Base-by-base conservation (phyloP, 345 rosid genomes). In the Murraya paniculata region DNA sequence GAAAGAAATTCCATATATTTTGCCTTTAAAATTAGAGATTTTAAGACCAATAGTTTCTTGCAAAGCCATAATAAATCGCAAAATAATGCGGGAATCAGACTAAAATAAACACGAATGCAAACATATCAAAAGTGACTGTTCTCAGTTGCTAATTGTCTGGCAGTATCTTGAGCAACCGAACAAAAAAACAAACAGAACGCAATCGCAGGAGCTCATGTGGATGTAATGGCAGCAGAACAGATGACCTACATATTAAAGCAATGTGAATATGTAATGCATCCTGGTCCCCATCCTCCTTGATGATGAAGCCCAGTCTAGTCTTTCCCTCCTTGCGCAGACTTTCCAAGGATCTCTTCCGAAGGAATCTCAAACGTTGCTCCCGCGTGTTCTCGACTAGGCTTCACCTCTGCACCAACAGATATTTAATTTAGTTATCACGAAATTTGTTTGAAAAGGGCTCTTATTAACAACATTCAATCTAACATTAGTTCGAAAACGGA, bases 301-400 rank as follows among this genome's bases (percentile, higher is more conserved):
- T 56, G 50, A 21, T 31, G 3, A 72, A 33, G 35, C 14, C 41
- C 71, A 30, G 50, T 31, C 50, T 38, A 55, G 35, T 27, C 45
- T 78, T 33, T 50, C 41, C 70, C 53, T 74, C 62, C 80, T 90
- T 79, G 85, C 21, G 73, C 83, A 25, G 90, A 81, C 81, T 87
- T 90, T 62, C 81, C 77, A 61, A 93, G 83, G 78, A 86, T 82
- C 64, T 89, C 94, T 59, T 95, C 98, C 7, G 96, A 85, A 45
- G 98, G 94, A 76, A 91, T 77, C 88, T 93, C 98, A 61, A 95
- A 88, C 6, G 96, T 95, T 48, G 91, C 95, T 80, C 96, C 98
- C 4, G 93, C 97, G 73, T 93, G 93, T 36, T 90, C 94, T 72
- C 86, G 87, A 62, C 82, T 82, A 27, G 98, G 89, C 86, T 91